Percentiles rank a stretch among this genome's conserved stretches.
These are phyloP conservation scores for Ustilago loliicola DNA, from an alignment of 1,284 basidiomycete genomes.

Conservation along the genomic window DNA sequence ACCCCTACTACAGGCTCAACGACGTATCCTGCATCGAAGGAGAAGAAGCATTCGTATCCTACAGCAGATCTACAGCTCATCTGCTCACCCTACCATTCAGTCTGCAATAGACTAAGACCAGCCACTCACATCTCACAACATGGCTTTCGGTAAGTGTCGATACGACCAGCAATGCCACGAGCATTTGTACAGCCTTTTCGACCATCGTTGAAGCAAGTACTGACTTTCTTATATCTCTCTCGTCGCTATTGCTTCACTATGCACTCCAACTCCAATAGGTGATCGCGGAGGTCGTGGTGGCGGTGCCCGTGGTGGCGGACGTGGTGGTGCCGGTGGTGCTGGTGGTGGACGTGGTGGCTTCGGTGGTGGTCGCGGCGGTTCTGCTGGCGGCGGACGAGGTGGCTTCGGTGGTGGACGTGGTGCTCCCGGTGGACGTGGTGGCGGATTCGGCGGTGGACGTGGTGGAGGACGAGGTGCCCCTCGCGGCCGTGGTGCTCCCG, in stretches of 20 bases:
- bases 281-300: slow-evolving; percentile 65
- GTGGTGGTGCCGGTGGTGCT: slow-evolving; percentile 55
- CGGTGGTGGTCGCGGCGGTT: slow-evolving; percentile 54
- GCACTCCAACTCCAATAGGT: slow-evolving; percentile 30
- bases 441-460: slow-evolving; percentile 49
- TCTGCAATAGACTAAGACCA: slow-evolving; percentile 33
- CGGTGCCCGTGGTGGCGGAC: slow-evolving; percentile 56
- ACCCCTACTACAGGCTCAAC: slow-evolving; percentile 10
- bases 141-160: slow-evolving; percentile 50
- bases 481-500: slow-evolving; percentile 54
- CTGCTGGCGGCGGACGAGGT: slow-evolving; percentile 45
- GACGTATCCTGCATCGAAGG: slow-evolving; percentile 9
- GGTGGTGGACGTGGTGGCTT: slow-evolving; percentile 47
- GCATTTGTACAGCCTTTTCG: not conserved
- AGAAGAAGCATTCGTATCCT: not conserved
- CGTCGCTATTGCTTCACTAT: not conserved
- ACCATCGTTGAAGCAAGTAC: not conserved
- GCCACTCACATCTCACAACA: slow-evolving; percentile 24
- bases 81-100: slow-evolving; percentile 15
- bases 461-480: slow-evolving; percentile 54
- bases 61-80: slow-evolving; percentile 18
- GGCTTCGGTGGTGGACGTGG: slow-evolving; percentile 55
- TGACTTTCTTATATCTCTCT: slow-evolving; percentile 16
- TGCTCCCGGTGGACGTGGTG: slow-evolving; percentile 55
- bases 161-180: not conserved